phyloP scores from a whole-genome alignment of 2,329 filamentous ascomycete genomes.

The Cordyceps cateniannulata region DNA sequence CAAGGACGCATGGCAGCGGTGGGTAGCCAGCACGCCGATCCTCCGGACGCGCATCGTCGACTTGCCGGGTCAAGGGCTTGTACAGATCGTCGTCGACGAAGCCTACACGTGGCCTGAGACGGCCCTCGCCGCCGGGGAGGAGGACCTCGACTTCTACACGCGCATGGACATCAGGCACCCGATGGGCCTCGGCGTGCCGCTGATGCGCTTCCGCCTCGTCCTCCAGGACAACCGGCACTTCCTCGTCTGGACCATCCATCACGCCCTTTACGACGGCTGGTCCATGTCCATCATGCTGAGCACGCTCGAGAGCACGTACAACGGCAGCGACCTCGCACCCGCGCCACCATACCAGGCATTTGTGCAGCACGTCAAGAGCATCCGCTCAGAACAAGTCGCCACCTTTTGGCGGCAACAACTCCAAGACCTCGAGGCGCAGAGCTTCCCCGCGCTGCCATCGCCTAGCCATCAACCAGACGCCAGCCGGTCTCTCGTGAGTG shows the following conservation, averaged over 20 bases:
- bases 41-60: slow-evolving; percentile 13
- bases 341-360: slow-evolving; percentile 31
- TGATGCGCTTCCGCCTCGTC: slow-evolving; percentile 14
- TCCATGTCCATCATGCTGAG: slow-evolving; percentile 32
- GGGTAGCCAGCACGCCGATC: slow-evolving; percentile 12
- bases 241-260: slow-evolving; percentile 22
- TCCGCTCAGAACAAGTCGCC: background rate
- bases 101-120: background rate
- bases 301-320: slow-evolving; percentile 14
- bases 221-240: background rate
- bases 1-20: slow-evolving; percentile 14
- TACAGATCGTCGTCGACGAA: slow-evolving; percentile 3
- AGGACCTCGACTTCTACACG: background rate
- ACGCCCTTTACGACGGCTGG: slow-evolving; percentile 49
- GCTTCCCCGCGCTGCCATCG: background rate
- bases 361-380: slow-evolving; percentile 27
- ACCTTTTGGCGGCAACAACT: background rate
- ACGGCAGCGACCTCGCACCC: slow-evolving; percentile 20
- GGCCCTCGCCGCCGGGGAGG: background rate
- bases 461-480: slow-evolving; percentile 7
- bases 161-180: background rate
- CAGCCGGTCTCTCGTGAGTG: slow-evolving; percentile 4
- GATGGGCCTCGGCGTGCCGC: slow-evolving; percentile 15
- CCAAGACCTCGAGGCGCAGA: background rate
- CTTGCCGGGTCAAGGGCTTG: background rate